phyloP scores from a whole-genome alignment of 352 stramenopile species.

The Phytophthora pini region DNA sequence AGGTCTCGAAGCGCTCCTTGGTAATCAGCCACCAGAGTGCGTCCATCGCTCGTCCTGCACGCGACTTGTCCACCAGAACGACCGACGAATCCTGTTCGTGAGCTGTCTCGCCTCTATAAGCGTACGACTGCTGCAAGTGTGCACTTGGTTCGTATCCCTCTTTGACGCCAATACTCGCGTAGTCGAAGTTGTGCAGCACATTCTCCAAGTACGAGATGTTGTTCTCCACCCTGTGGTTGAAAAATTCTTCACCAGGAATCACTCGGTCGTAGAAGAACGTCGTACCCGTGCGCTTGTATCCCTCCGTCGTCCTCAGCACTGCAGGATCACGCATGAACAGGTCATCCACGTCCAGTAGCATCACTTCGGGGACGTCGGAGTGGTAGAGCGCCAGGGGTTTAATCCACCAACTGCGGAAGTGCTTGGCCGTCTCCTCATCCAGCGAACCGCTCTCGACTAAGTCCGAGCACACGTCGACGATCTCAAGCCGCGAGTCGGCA shows the following conservation, averaged over 20 bases:
- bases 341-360: conserved; percentile 66
- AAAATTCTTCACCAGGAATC: conserved; percentile 36
- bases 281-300: conserved; percentile 56
- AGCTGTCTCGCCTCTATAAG: conserved; percentile 41
- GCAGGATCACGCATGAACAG: conserved; percentile 55
- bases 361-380: conserved; percentile 46
- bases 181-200: conserved; percentile 53
- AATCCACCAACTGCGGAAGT: conserved; percentile 67
- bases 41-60: conserved; percentile 36
- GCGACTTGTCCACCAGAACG: conserved; percentile 50
- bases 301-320: conserved; percentile 34
- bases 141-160: conserved; percentile 38
- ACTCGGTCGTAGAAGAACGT: conserved; percentile 80
- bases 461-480: conserved; percentile 53
- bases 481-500: conserved; percentile 41
- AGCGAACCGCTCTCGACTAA: conserved; percentile 16
- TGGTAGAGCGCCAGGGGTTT: conserved; percentile 67
- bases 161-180: conserved; percentile 43
- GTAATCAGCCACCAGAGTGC: conserved; percentile 51
- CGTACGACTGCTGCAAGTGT: conserved; percentile 51
- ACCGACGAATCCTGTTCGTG: conserved; percentile 72
- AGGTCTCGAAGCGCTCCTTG: conserved; percentile 33
- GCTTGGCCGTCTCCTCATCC: conserved; percentile 10
- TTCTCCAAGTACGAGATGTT: conserved; percentile 46
- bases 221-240: conserved; percentile 40